Conservation (phyloP, 208 protist genomes). For the Giardia duodenalis region DNA sequence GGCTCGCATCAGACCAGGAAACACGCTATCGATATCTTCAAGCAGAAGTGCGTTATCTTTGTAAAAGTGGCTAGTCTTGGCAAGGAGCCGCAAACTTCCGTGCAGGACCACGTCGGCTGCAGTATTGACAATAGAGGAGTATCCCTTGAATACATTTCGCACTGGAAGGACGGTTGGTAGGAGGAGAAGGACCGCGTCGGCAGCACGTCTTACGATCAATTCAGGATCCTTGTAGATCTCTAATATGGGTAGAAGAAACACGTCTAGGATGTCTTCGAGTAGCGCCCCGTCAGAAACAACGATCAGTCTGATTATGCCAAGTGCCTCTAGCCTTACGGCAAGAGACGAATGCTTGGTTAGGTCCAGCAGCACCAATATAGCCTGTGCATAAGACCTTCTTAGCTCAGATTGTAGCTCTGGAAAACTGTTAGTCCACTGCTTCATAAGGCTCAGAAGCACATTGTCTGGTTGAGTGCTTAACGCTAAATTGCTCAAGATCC, state of each 20-base stretch:
- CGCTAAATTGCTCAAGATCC: no score
- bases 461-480: no score
- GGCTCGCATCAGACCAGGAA: neutral
- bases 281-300: neutral
- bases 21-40: neutral
- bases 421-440: neutral
- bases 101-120: neutral
- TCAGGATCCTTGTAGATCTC: neutral
- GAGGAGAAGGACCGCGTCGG: neutral
- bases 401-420: neutral
- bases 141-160: neutral
- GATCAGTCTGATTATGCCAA: neutral
- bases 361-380: neutral
- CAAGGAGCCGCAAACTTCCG: neutral
- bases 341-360: neutral
- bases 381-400: neutral
- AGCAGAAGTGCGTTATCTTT: neutral
- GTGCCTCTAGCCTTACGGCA: neutral
- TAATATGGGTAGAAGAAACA: neutral
- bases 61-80: neutral
- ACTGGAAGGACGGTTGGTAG: neutral
- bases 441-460: neutral
- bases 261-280: neutral
- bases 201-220: neutral
- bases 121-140: neutral